Evolutionary conservation across 495 filamentous ascomycete species (phyloP).

Genomic region (Penicillium chermesinum): DNA sequence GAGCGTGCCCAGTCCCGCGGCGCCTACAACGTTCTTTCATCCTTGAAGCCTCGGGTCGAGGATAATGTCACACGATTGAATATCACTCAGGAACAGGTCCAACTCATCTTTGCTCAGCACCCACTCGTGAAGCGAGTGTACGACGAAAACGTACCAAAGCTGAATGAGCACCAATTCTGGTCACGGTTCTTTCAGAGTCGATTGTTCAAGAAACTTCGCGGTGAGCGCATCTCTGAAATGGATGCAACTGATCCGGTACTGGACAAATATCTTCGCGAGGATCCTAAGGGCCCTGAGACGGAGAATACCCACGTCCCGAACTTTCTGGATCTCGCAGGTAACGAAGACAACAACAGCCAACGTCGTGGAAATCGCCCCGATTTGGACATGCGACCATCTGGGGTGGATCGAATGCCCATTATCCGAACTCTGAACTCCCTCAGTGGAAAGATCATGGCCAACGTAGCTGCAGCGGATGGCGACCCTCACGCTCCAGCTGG

Average conservation of each 20-base stretch:
- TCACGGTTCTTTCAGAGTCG: conserved; percentile 83
- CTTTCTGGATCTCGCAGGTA: conserved; percentile 87
- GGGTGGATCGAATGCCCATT: conserved; percentile 65
- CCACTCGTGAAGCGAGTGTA: conserved; percentile 86
- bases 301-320: conserved; percentile 66
- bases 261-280: conserved; percentile 78
- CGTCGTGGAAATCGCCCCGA: conserved; percentile 78
- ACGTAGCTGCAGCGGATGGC: conserved; percentile 70
- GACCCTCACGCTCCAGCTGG: conserved; percentile 59
- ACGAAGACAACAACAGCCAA: conserved; percentile 83
- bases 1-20: conserved; percentile 79
- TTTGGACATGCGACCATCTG: conserved; percentile 73
- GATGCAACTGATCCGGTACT: conserved; percentile 71
- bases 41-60: conserved; percentile 75
- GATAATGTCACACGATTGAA: conserved; percentile 74
- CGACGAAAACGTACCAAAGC: conserved; percentile 84
- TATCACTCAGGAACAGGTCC: conserved; percentile 87
- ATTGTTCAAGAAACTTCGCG: conserved; percentile 85
- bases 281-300: conserved; percentile 38
- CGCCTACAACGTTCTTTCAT: conserved; percentile 86
- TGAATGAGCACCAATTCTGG: conserved; percentile 82
- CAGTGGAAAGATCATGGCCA: conserved; percentile 85
- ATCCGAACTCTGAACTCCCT: conserved; percentile 80
- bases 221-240: conserved; percentile 70
- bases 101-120: conserved; percentile 88